Conservation (phyloP, 2,329 filamentous ascomycete species). For the Epichloe elymi region DNA sequence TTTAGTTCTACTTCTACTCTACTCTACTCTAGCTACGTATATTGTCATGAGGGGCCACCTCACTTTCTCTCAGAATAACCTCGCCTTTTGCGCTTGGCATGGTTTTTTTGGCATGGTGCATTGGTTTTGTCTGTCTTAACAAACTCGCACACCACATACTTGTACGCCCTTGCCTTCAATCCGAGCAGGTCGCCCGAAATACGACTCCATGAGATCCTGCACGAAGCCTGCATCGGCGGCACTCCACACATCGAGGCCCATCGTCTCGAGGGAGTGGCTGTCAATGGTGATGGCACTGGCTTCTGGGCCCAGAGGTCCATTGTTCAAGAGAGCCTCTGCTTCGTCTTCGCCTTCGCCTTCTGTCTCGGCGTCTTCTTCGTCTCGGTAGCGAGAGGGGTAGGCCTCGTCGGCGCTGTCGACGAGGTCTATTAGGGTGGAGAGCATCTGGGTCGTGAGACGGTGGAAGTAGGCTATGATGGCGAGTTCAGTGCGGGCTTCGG, state of each 20-base stretch:
- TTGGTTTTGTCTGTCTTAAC: conserved; percentile 22
- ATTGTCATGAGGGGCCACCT: too few species aligned
- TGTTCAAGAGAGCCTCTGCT: conserved; percentile 11
- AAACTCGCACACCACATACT: conserved; percentile 61
- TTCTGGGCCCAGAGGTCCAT: conserved; percentile 19
- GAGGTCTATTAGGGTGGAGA: conserved; percentile 49
- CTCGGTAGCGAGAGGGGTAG: conserved; percentile 20
- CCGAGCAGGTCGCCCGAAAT: conserved; percentile 50
- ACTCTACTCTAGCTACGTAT: too few species aligned
- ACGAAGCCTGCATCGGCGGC: conserved; percentile 56
- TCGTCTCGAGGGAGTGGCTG: conserved; percentile 50
- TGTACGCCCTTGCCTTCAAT: conserved; percentile 59
- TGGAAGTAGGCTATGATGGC: conserved; percentile 73
- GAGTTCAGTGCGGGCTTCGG: conserved; percentile 41
- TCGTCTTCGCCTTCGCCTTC: conserved; percentile 13
- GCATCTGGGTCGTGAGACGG: conserved; percentile 53
- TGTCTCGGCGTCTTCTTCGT: conserved; percentile 23
- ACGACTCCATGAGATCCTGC: conserved; percentile 44
- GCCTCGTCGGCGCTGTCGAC: conserved; percentile 37
- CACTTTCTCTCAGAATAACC: too few species aligned
- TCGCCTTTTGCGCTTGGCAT: too few species aligned
- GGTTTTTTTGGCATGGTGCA: too few species aligned
- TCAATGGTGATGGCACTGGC: conserved; percentile 38
- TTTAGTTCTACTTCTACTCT: too few species aligned
- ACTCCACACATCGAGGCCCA: conserved; percentile 74